A percentile compares a stretch with the other conserved stretches of the same genome.
Conservation (phyloP, 1,284 basidiomycete species). For the Ganoderma leucocontextum region DNA sequence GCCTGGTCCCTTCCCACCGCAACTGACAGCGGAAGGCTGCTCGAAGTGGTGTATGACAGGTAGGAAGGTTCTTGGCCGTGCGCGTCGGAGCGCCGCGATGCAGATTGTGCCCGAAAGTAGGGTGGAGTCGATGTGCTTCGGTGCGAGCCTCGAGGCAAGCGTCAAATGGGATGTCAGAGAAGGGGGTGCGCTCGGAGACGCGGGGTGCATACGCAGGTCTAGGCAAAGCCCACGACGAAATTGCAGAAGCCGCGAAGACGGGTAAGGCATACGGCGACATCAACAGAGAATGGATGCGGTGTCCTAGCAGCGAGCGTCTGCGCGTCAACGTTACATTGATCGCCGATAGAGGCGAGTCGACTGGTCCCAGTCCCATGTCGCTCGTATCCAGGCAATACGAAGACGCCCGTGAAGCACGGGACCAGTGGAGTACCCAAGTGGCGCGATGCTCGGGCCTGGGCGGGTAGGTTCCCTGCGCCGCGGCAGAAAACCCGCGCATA, state of each 20-base stretch:
- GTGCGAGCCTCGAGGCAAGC: not conserved
- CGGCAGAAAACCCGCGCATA: not conserved
- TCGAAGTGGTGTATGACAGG: not conserved
- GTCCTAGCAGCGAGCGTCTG: not conserved
- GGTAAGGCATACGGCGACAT: slow-evolving; percentile 3
- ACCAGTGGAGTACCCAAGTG: not conserved
- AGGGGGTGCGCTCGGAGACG: not conserved
- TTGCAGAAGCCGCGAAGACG: not conserved
- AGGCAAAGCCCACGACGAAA: not conserved
- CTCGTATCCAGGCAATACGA: not conserved
- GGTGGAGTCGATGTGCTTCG: slow-evolving; percentile 8
- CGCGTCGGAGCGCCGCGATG: not conserved
- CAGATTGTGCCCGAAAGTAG: not conserved
- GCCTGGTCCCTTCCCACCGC: not conserved
- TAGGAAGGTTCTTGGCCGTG: not conserved
- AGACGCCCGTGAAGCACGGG: too few relatives aligned
- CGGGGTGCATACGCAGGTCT: not conserved
- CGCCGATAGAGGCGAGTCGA: not conserved
- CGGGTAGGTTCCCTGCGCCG: not conserved
- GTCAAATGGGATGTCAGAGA: not conserved
- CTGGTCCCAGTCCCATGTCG: not conserved
- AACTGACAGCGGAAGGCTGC: not conserved
- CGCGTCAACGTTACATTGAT: not conserved
- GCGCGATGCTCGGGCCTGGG: not conserved
- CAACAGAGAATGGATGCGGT: not conserved